These are phyloP conservation scores for Sclerotinia glacialis DNA, from an alignment of 2,329 filamentous ascomycete species.

Conservation along the genomic window DNA sequence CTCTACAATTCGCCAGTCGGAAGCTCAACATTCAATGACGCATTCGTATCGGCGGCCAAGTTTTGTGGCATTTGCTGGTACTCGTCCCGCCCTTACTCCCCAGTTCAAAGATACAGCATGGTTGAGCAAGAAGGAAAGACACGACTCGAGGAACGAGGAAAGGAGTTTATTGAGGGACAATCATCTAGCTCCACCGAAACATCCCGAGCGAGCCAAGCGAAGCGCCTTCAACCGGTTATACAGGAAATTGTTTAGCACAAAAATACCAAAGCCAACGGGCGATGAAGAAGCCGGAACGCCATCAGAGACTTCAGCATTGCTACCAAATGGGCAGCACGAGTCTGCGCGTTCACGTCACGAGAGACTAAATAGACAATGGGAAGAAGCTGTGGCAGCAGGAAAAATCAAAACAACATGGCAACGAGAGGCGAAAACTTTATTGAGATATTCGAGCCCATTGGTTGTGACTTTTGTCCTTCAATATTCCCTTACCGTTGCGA, in stretches of 20 bases:
- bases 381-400: conserved; percentile 77
- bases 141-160: conserved; percentile 57
- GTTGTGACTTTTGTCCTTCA: conserved; percentile 75
- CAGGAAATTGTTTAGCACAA: conserved; percentile 53
- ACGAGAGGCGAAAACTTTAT: conserved; percentile 79
- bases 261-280: conserved; percentile 43
- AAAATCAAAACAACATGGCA: conserved; percentile 88
- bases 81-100: conserved; percentile 66
- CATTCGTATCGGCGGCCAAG: conserved; percentile 73
- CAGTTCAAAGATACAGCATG: conserved; percentile 46
- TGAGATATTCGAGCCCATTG: conserved; percentile 67
- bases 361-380: conserved; percentile 72
- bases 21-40: conserved; percentile 50
- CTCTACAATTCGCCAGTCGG: conserved; percentile 39
- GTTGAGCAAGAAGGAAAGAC: conserved; percentile 55
- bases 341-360: conserved; percentile 51
- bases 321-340: conserved; percentile 43
- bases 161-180: conserved; percentile 62
- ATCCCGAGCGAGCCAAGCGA: conserved; percentile 41
- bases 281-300: conserved; percentile 44
- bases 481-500: conserved; percentile 79
- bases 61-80: conserved; percentile 70
- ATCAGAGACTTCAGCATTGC: conserved; percentile 43
- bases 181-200: conserved; percentile 62
- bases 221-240: conserved; percentile 44